phyloP scores from a whole-genome alignment of 257 asterid species.

The Ligustrum vulgare region DNA sequence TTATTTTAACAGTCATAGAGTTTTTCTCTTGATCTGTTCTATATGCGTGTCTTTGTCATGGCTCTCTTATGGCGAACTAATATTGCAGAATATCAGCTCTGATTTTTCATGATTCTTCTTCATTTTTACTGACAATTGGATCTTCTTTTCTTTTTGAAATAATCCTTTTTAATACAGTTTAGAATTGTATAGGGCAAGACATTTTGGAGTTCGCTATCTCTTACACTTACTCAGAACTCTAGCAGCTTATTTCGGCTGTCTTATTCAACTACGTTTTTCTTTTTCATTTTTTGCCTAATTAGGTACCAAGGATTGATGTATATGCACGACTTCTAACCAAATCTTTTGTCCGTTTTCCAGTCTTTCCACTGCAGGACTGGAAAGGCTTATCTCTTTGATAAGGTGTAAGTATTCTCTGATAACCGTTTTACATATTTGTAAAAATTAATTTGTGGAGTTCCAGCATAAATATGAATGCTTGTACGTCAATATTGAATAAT shows the following conservation, averaged over 20 bases:
- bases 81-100: not conserved
- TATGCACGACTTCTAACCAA: constrained; percentile 33
- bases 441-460: not conserved
- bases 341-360: constrained; percentile 41
- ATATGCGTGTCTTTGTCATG: not conserved
- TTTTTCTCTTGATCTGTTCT: not conserved
- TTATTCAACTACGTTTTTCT: not conserved
- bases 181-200: not conserved
- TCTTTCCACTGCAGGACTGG: constrained; percentile 71
- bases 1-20: not conserved
- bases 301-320: constrained; percentile 3
- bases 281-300: constrained; percentile 2
- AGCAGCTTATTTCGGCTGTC: constrained; percentile 4
- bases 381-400: constrained; percentile 73
- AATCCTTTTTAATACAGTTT: not conserved
- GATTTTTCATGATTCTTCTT: not conserved
- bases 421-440: not conserved
- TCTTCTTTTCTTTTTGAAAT: not conserved
- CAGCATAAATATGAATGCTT: not conserved
- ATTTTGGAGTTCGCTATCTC: not conserved
- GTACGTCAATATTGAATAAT: no score
- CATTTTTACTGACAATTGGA: not conserved
- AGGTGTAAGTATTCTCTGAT: constrained; percentile 59
- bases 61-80: not conserved
- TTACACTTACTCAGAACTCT: constrained; percentile 15